A percentile compares a stretch with the other conserved stretches of the same genome.
These are phyloP conservation scores for Suhomyces bribrorum DNA, from an alignment of 1,139 yeast species.

Conservation along the genomic window DNA sequence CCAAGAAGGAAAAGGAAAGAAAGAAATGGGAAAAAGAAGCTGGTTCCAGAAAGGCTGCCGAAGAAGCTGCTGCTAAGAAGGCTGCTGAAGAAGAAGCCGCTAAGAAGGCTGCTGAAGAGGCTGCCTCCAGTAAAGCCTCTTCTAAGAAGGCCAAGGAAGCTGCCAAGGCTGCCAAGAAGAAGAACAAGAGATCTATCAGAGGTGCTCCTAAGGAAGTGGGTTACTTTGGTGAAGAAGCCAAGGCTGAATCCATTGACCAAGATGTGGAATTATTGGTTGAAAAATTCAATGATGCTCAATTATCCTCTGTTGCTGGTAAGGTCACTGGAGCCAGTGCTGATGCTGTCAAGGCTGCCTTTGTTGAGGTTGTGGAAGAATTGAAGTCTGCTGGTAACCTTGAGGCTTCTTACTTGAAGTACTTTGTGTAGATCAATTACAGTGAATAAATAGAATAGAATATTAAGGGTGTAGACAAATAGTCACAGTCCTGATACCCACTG, in stretches of 20 bases:
- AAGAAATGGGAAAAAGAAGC: constrained; percentile 98
- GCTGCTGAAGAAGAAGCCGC: constrained; percentile 83
- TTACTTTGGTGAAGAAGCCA: constrained; percentile 78
- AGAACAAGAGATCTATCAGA: constrained; percentile 93
- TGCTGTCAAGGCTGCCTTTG: constrained; percentile 52
- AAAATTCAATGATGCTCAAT: constrained; percentile 71
- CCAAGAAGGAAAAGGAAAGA: constrained; percentile 92
- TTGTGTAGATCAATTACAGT: constrained; percentile 15
- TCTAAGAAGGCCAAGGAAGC: constrained; percentile 95
- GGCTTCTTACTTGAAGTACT: constrained; percentile 40
- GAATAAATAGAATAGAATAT: background rate
- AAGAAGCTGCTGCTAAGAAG: constrained; percentile 75
- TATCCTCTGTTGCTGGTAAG: constrained; percentile 68
- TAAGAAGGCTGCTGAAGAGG: constrained; percentile 75
- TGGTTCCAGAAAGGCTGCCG: constrained; percentile 94
- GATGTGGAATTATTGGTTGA: constrained; percentile 82
- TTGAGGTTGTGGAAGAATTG: constrained; percentile 49
- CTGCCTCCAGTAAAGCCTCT: constrained; percentile 62
- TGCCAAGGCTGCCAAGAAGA: constrained; percentile 95
- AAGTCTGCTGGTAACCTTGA: constrained; percentile 33
- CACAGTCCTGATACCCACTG: too few species aligned
- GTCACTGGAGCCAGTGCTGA: constrained; percentile 54
- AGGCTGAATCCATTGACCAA: constrained; percentile 67
- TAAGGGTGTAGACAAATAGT: too few species aligned
- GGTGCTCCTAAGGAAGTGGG: constrained; percentile 77